Evolutionary conservation across 2,329 filamentous ascomycete species (phyloP), one percentile per base, ranked within the genome.

Genomic region (Ophiocordyceps polyrhachis-furcata): DNA sequence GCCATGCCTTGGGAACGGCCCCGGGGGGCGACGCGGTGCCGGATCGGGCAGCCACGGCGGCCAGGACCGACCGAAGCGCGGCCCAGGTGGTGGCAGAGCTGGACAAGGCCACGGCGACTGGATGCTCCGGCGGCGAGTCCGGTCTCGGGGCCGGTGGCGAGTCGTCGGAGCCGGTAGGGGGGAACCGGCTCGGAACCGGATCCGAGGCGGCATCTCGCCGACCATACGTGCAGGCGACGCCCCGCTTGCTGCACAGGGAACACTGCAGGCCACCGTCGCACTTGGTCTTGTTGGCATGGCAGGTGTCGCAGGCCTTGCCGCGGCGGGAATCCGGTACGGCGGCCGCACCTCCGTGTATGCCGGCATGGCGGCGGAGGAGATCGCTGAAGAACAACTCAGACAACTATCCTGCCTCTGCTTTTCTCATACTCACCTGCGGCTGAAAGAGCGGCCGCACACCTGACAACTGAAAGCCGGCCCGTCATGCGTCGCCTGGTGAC

Each of bases 251-350:
- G 41, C 65, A 68, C 2, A 62, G 58, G 1, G 59, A 57, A 41
- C 66, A 68, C 21, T 55, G 56, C 2, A 51, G 45, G 13, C 62
- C 60, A 2, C 66, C 66, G 46, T 65, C 60, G 43, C 66, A 68
- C 47, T 64, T 66, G 2, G 61, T 65, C 52, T 68, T 69, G 47
- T 62, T 66, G n/a, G 59, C 53, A 42, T 65, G 66, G 25, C 66
- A 69, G 7, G 61, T 56, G 48, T 66, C 57, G 43, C 66, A 69
- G 11, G 66, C 65, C 8, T 58, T 56, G 25, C 60, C 61, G 21
- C 58, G 58, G 41, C 64, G 56, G 5, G 55, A 52, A 25, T 59
- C 56, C 6, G 58, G 56, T 2, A 51, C 49, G 1, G 53, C 47
- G 2, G 54, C 48, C 1, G 55, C 52, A 37, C 50, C 53, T 42